Base-by-base conservation (phyloP, 2,329 filamentous ascomycete genomes). In the Geosmithia morbida region DNA sequence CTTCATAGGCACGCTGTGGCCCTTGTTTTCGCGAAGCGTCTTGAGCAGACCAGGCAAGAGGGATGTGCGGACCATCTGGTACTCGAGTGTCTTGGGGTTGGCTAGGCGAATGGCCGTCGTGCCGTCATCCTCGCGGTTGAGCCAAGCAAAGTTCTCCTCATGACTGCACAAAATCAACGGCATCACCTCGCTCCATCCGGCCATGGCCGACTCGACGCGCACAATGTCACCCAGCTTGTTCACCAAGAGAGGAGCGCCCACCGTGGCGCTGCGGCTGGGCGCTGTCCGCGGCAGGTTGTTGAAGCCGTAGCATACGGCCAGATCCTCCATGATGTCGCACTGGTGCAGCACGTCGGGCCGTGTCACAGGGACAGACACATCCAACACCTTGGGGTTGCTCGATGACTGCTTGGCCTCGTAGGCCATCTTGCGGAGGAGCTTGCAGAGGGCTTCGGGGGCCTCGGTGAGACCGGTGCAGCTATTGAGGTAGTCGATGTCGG, bases 291-390 rank as follows among this genome's bases (percentile, higher is more conserved):
- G 89, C 17, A 98, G 81, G 52, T 85, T 87, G 74, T 98, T 98
- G 77, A 95, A 98, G 54, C 94, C 92, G 64, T 97, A 96, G 47
- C 87, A 88, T 53, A 98, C 92, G 41, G 88, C 92, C 18, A 94
- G 82, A 61, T 98, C 94, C 68, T 98, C 92, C 90, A 98, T 98
- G 55, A 98, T 86, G 62, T 98, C 92, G 57, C 88, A 94, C 61
- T 96, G 85, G 65, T 98, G 92, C 30, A 98, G 80, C 41, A 98
- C 83, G 63, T 98, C 92, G 44, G 92, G 90, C 52, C 92, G 80
- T 44, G 89, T 97, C 30, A 89, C 79, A 8, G 92, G 92, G 20
- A 97, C 78, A 37, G 82, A 75, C 26, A 97, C 81, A 57, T 94
- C 83, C 50, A 94, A 72, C 6, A 92, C 68, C 59, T 86, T 81